Evolutionary conservation across 2,329 filamentous ascomycete species (phyloP).

Genomic region (Xylariaceae sp.): DNA sequence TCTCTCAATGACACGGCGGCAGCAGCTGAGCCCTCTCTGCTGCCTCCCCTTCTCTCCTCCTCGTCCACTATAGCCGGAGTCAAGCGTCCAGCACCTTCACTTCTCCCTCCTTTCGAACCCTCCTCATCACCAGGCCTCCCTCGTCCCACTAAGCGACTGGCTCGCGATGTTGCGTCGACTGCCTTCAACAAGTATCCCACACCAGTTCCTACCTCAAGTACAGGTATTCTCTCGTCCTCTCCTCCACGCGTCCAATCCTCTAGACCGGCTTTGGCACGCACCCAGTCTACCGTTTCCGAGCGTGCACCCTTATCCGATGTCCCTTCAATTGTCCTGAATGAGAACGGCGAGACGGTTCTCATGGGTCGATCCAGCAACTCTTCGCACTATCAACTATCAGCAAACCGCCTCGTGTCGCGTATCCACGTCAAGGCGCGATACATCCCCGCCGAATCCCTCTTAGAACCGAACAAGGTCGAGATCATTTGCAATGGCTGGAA

Average conservation of each 20-base stretch:
- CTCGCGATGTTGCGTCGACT: constrained; percentile 36
- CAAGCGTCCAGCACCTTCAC: constrained; percentile 61
- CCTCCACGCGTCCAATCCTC: constrained; percentile 55
- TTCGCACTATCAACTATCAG: constrained; percentile 89
- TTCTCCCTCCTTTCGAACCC: constrained; percentile 76
- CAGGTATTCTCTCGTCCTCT: constrained; percentile 83
- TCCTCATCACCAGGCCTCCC: constrained; percentile 74
- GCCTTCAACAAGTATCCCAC: constrained; percentile 77
- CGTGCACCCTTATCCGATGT: constrained; percentile 79
- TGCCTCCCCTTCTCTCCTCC: constrained; percentile 25
- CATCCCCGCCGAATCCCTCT: constrained; percentile 61
- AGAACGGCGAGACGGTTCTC: constrained; percentile 73
- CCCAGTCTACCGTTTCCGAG: constrained; percentile 64
- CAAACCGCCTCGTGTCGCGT: constrained; percentile 88
- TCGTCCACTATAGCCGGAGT: constrained; percentile 38
- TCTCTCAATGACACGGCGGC: constrained; percentile 28
- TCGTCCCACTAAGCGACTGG: constrained; percentile 65
- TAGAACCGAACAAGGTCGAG: constrained; percentile 75
- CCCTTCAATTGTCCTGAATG: constrained; percentile 75
- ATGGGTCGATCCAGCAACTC: constrained; percentile 95
- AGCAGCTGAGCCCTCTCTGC: constrained; percentile 36
- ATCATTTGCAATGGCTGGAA: constrained; percentile 96
- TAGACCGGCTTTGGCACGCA: constrained; percentile 53
- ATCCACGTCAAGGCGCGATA: constrained; percentile 89
- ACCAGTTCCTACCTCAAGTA: constrained; percentile 89